These are phyloP conservation scores for Trametes gibbosa DNA, from an alignment of 768 basidiomycete genomes.

Conservation along the genomic window DNA sequence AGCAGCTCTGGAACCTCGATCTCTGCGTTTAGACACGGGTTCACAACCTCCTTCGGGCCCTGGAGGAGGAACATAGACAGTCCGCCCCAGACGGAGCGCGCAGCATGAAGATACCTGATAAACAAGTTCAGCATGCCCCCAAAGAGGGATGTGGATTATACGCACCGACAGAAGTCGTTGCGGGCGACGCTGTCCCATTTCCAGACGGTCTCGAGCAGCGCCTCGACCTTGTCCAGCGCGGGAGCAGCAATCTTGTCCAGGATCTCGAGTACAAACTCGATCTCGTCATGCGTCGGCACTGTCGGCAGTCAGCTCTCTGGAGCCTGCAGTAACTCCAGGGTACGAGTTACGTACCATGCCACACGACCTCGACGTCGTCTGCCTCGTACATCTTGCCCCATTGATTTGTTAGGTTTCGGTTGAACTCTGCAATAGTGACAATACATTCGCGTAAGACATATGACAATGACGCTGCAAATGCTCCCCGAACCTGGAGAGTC, in stretches of 20 bases:
- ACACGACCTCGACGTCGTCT: constrained; percentile 78
- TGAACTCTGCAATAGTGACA: constrained; percentile 46
- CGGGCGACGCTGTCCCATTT: constrained; percentile 66
- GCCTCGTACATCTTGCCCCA: constrained; percentile 84
- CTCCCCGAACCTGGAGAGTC: constrained; percentile 58
- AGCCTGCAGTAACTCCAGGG: background rate
- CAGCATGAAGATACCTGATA: constrained; percentile 62
- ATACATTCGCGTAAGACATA: constrained; percentile 17
- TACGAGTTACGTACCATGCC: constrained; percentile 65
- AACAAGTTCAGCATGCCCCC: background rate
- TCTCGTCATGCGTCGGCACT: constrained; percentile 69
- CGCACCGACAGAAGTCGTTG: constrained; percentile 82
- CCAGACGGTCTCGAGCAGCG: constrained; percentile 49
- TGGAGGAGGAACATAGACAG: constrained; percentile 68
- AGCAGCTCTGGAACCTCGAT: constrained; percentile 70
- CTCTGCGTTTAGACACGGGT: constrained; percentile 57
- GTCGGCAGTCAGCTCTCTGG: constrained; percentile 7
- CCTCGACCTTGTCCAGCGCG: constrained; percentile 63
- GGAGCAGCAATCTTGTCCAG: constrained; percentile 67
- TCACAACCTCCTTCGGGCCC: constrained; percentile 51
- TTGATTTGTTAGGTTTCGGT: constrained; percentile 55
- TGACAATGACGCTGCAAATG: background rate
- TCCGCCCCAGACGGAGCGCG: constrained; percentile 75
- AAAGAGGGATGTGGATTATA: background rate
- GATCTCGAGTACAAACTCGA: constrained; percentile 77